These are phyloP conservation scores for Volutella citrinella DNA, from an alignment of 2,329 filamentous ascomycete genomes.

Conservation along the genomic window DNA sequence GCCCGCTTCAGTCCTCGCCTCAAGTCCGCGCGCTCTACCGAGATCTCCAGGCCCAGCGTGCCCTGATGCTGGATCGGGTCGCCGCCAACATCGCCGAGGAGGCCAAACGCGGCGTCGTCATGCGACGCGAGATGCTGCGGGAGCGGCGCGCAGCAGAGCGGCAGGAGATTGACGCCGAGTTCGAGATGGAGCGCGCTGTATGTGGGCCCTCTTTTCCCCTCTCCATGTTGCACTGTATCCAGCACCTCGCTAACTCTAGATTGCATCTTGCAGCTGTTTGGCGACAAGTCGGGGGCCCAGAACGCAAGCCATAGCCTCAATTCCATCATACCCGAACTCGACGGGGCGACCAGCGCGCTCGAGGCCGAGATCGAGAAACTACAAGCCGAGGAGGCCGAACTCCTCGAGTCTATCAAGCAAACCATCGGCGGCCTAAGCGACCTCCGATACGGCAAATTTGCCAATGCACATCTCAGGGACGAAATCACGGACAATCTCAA, in stretches of 20 bases:
- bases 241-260: background rate
- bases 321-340: conserved; percentile 67
- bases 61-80: conserved; percentile 65
- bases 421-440: conserved; percentile 75
- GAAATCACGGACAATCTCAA: conserved; percentile 67
- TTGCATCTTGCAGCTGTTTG: conserved; percentile 51
- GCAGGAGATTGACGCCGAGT: conserved; percentile 59
- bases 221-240: conserved; percentile 1
- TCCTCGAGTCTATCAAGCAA: conserved; percentile 60
- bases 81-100: conserved; percentile 64
- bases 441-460: conserved; percentile 74
- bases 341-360: conserved; percentile 61
- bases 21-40: conserved; percentile 72
- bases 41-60: conserved; percentile 73
- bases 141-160: conserved; percentile 50
- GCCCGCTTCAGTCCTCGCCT: conserved; percentile 59
- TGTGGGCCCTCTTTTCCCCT: conserved; percentile 13
- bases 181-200: conserved; percentile 60
- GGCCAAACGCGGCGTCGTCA: conserved; percentile 54
- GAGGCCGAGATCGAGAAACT: conserved; percentile 66
- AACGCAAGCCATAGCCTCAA: conserved; percentile 56
- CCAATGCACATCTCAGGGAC: conserved; percentile 59
- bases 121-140: conserved; percentile 56
- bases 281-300: conserved; percentile 42
- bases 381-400: conserved; percentile 59